A percentile compares a stretch with the other conserved stretches of the same genome.
Evolutionary conservation across 139 green algal genomes (phyloP).

Genomic region (Desmodesmus armatus): DNA sequence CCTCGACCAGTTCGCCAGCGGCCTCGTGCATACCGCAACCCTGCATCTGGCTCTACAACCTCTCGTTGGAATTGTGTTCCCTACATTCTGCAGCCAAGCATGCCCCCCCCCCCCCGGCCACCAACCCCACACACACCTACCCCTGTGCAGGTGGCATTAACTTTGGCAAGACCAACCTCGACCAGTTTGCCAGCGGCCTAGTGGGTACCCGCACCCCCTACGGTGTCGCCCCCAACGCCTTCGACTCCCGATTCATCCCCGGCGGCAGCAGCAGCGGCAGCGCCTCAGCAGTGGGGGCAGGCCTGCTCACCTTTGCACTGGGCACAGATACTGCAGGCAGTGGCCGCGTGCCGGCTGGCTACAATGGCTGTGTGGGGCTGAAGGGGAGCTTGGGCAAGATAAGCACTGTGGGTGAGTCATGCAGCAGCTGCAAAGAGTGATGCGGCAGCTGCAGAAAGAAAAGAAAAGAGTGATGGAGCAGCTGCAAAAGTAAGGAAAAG

Average conservation of each 20-base stretch:
- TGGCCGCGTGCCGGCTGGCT: slow-evolving; percentile 72
- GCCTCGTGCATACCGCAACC: no score
- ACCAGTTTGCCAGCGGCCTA: slow-evolving; percentile 88
- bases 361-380: slow-evolving; percentile 81
- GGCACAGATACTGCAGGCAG: slow-evolving; percentile 88
- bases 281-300: slow-evolving; percentile 68
- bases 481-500: no score
- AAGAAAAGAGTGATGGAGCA: no score
- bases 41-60: no score
- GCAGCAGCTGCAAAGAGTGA: no score
- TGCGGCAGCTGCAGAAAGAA: no score
- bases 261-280: slow-evolving; percentile 81
- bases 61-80: no score
- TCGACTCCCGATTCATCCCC: slow-evolving; percentile 76
- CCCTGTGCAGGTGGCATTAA: slow-evolving; percentile 74
- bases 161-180: slow-evolving; percentile 88
- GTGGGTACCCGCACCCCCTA: slow-evolving; percentile 82
- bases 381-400: slow-evolving; percentile 80
- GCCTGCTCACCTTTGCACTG: slow-evolving; percentile 81
- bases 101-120: no score
- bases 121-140: no score
- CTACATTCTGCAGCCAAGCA: no score
- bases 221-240: slow-evolving; percentile 66
- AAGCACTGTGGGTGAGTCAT: slow-evolving; percentile 58
- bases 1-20: slow-evolving; percentile 88